Conservation (phyloP, 148 eudicot genomes). For the Polygonum maritimum region DNA sequence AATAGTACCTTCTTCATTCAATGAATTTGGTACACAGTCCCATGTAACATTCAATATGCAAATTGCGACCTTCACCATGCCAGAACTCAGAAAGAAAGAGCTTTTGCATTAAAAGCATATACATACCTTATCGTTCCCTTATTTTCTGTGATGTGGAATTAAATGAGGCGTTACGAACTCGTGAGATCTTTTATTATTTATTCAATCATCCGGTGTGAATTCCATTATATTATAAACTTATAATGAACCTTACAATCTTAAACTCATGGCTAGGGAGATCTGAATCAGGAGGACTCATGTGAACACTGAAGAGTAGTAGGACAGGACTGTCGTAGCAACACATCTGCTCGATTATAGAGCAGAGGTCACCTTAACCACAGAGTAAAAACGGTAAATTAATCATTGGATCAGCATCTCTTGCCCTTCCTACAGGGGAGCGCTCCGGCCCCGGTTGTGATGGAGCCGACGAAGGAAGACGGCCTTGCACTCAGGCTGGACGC, state of each 20-base stretch:
- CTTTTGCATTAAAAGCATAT: background rate
- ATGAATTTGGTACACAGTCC: background rate
- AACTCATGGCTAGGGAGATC: background rate
- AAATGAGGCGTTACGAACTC: background rate
- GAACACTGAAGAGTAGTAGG: background rate
- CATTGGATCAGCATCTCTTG: background rate
- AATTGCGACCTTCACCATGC: background rate
- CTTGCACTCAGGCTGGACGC: background rate
- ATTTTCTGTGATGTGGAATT: background rate
- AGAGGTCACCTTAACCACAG: slow-evolving; percentile 1
- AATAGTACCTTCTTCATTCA: background rate
- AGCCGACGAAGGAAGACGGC: background rate
- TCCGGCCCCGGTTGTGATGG: background rate
- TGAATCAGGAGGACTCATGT: background rate
- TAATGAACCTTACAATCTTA: background rate
- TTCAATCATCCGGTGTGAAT: background rate
- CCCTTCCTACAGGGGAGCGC: background rate
- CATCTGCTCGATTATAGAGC: background rate
- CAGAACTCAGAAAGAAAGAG: background rate
- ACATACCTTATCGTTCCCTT: background rate
- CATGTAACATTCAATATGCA: background rate
- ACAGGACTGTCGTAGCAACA: no score
- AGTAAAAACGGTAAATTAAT: background rate
- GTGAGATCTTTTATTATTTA: background rate
- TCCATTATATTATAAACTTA: background rate